Evolutionary conservation across 768 basidiomycete genomes (phyloP).

Genomic region (Tylopilus balloui): DNA sequence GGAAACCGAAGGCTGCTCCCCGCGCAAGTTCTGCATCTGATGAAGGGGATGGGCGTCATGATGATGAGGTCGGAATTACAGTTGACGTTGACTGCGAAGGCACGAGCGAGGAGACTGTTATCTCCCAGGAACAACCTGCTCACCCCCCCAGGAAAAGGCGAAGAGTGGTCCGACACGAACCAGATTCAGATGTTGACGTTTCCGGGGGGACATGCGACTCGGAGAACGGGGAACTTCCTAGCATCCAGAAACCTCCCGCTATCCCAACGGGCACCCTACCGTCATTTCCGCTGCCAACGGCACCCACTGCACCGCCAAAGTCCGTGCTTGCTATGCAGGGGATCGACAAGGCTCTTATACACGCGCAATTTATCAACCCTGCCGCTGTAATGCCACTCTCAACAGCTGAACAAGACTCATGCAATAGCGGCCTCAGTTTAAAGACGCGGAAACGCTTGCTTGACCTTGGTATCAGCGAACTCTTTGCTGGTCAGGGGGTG

Average conservation of each 20-base stretch:
- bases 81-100: conserved; percentile 18
- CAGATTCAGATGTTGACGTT: conserved; percentile 15
- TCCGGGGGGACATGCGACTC: not conserved
- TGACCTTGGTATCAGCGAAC: conserved; percentile 76
- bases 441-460: conserved; percentile 58
- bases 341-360: conserved; percentile 65
- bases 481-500: conserved; percentile 74
- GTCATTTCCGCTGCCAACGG: conserved; percentile 62
- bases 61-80: conserved; percentile 13
- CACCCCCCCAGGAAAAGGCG: conserved; percentile 43
- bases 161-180: conserved; percentile 30
- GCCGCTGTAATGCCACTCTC: conserved; percentile 43
- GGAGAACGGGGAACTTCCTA: not conserved
- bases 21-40: conserved; percentile 17
- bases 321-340: conserved; percentile 72
- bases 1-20: conserved; percentile 20
- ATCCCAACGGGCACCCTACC: conserved; percentile 44
- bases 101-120: conserved; percentile 6
- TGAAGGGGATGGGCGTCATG: conserved; percentile 21
- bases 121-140: conserved; percentile 7
- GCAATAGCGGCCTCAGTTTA: conserved; percentile 50
- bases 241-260: conserved; percentile 5
- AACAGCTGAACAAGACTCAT: conserved; percentile 28
- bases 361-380: conserved; percentile 67
- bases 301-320: conserved; percentile 67